A percentile compares a stretch with the other conserved stretches of the same genome.
phyloP scores from a whole-genome alignment of 78 protist genomes.

The Parvularia atlantis region DNA sequence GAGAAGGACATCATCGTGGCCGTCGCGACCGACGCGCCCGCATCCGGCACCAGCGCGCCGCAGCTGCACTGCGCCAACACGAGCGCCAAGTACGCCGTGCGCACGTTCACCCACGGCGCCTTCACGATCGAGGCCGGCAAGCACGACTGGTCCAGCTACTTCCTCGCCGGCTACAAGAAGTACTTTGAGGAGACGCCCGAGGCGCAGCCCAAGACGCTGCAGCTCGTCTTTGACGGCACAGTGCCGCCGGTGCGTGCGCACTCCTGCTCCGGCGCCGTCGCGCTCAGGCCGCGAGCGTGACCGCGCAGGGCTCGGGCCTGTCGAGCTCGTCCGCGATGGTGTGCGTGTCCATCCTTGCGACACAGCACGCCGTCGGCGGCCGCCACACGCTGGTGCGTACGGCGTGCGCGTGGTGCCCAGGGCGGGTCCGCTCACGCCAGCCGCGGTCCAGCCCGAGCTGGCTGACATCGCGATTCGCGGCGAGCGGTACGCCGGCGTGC shows the following conservation, averaged over 20 bases:
- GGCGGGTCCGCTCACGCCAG: too few relatives aligned
- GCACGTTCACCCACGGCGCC: not conserved
- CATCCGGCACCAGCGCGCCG: too few relatives aligned
- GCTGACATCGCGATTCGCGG: not conserved
- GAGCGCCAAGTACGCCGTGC: not conserved
- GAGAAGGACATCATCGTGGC: constrained; percentile 2
- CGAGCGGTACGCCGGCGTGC: constrained; percentile 10
- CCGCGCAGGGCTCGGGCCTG: constrained; percentile 10
- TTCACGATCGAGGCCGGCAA: not conserved
- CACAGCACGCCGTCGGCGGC: not conserved
- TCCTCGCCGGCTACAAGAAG: not conserved
- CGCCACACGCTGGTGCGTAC: not conserved
- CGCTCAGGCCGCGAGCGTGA: not conserved
- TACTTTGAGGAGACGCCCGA: not conserved
- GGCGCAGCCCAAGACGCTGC: not conserved
- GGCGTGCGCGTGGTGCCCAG: not conserved
- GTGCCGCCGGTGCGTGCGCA: not conserved
- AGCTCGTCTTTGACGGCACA: not conserved
- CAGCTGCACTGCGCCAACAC: not conserved
- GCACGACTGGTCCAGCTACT: constrained; percentile 2
- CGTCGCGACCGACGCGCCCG: not conserved
- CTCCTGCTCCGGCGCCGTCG: not conserved
- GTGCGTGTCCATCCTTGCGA: not conserved
- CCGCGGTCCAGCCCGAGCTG: not conserved
- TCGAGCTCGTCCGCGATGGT: constrained; percentile 10